These are phyloP conservation scores for Puya raimondii DNA, from an alignment of 176 grass and related monocot species.

Conservation along the genomic window DNA sequence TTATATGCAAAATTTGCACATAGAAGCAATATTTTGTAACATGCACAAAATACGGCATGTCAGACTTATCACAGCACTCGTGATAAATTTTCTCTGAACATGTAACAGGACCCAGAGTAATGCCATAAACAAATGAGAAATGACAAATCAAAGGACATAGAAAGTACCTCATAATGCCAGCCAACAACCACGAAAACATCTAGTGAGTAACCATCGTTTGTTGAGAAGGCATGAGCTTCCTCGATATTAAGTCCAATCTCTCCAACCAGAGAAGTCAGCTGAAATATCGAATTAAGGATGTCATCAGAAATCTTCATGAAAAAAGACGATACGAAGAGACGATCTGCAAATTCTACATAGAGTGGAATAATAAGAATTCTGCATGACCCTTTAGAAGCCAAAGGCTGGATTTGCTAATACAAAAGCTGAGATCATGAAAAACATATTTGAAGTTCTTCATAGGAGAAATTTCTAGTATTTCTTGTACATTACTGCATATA, in stretches of 20 bases:
- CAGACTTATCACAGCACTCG: no score
- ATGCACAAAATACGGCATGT: no score
- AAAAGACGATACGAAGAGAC: not conserved
- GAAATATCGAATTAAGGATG: not conserved
- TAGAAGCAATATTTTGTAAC: no score
- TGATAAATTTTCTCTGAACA: not conserved
- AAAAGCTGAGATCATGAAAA: not conserved
- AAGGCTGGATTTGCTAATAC: not conserved
- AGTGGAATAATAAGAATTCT: not conserved
- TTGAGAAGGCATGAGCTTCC: slow-evolving; percentile 12
- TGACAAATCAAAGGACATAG: no score
- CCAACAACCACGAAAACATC: slow-evolving; percentile 12
- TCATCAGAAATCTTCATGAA: not conserved
- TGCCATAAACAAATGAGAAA: no score
- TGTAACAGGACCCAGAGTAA: not conserved
- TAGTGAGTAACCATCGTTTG: slow-evolving; percentile 13
- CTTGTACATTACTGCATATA: no score
- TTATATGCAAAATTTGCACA: no score
- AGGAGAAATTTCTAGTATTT: not conserved
- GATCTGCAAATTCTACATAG: not conserved
- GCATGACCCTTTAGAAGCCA: not conserved
- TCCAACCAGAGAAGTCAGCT: slow-evolving; percentile 3
- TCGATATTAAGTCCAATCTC: slow-evolving; percentile 7
- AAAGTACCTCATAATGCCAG: not conserved
- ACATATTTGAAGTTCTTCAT: not conserved